Base-by-base conservation (phyloP, 1,139 yeast genomes). In the Casaregolazyma suthepensis region DNA sequence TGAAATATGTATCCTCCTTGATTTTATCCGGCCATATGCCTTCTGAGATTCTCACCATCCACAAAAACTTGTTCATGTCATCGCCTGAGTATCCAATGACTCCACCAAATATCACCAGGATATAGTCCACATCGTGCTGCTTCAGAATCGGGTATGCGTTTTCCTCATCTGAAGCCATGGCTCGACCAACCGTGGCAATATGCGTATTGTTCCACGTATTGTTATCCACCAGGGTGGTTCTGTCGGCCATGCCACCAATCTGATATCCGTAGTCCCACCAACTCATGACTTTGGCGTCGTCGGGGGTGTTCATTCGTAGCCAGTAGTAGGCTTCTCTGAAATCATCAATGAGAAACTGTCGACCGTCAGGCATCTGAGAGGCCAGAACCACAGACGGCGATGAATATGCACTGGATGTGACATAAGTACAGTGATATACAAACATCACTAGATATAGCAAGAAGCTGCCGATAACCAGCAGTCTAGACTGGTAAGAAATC, bases 201-300 rank as follows among this genome's bases (percentile, higher is more conserved):
- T 94, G 99, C 4, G 99, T 94, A 75, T 94, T 94, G 71, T 94
- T 94, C 99, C 99, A 94, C 10, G 99, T 94, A 72, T 94, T 94
- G 79, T 94, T 94, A 71, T 94, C 99, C 46, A 94, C 99, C 62
- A 94, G 79, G 4, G 99, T 94, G 60, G 99, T 93, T 70, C 99
- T 83, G 72, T 94, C 99, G 47, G 99, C 99, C 98, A 94, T 93
- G 58, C 99, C 99, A 63, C 99, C 99, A 66, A 94, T 94, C 74
- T 94, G 99, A 72, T 94, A 94, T 54, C 99, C 99, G 69, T 94
- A 94, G 76, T 94, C 99, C 99, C 99, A 94, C 99, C 99, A 94
- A 6, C 98, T 87, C 87, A 94, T 89, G 59, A 94, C 86, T 71
- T 88, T 90, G 49, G 97, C 87, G 68, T 94, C 99, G 69, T 91